Conservation (phyloP, 495 filamentous ascomycete species). For the Tuber calosporum region DNA sequence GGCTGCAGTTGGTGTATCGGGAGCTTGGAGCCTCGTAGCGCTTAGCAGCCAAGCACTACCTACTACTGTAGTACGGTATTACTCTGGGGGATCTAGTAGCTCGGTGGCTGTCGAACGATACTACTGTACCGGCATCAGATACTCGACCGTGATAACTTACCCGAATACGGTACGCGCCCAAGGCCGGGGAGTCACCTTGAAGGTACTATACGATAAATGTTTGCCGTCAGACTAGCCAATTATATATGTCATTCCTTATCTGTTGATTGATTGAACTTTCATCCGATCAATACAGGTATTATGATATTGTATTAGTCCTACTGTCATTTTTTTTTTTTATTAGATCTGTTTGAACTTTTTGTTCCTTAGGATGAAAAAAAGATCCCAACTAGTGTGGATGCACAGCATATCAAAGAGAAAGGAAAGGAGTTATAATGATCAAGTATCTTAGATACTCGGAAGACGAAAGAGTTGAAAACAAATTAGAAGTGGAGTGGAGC, state of each 20-base stretch:
- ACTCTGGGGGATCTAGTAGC: background rate
- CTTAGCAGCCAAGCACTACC: background rate
- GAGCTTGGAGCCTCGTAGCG: background rate
- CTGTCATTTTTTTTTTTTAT: background rate
- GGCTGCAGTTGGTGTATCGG: background rate
- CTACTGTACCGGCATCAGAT: background rate
- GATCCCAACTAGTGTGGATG: background rate
- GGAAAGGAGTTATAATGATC: background rate
- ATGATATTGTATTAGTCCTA: background rate
- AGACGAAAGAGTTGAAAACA: background rate
- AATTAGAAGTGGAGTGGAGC: background rate
- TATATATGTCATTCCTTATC: background rate
- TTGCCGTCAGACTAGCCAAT: background rate
- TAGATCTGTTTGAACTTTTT: background rate
- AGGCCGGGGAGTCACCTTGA: background rate
- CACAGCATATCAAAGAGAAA: background rate
- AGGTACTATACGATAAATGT: background rate
- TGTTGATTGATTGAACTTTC: background rate
- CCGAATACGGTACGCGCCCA: background rate
- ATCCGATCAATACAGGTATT: background rate
- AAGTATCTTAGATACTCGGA: background rate
- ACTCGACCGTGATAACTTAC: background rate
- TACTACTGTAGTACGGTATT: background rate
- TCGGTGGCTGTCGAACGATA: too few species aligned
- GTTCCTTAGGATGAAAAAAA: background rate